phyloP scores from a whole-genome alignment of 1,284 basidiomycete genomes.

The Rhodotorula mucilaginosa region DNA sequence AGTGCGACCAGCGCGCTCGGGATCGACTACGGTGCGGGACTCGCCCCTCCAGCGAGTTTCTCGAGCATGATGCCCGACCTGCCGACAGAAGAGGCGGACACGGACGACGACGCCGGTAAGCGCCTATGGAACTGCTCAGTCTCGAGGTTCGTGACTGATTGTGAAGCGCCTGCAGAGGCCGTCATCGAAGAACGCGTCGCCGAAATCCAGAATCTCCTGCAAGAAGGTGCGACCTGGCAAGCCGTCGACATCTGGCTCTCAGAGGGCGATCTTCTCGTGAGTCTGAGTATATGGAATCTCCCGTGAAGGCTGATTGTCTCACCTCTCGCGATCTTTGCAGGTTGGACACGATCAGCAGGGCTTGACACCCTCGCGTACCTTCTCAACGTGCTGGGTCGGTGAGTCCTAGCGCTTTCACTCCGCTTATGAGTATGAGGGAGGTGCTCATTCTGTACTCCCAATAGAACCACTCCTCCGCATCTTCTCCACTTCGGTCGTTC shows the following conservation, averaged over 20 bases:
- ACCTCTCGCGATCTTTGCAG: background rate
- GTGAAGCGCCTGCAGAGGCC: constrained; percentile 6
- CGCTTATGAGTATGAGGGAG: too few species aligned
- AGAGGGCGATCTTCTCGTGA: constrained; percentile 26
- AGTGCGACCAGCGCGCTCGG: background rate
- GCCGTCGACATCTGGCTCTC: constrained; percentile 25
- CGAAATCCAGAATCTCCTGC: constrained; percentile 5
- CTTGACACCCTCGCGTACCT: constrained; percentile 11
- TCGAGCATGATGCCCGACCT: background rate
- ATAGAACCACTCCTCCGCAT: constrained; percentile 30
- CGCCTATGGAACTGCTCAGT: background rate
- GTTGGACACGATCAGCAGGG: constrained; percentile 5
- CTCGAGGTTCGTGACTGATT: background rate
- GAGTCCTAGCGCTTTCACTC: background rate
- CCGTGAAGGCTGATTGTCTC: too few species aligned
- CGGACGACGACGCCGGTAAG: constrained; percentile 1
- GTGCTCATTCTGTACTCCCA: background rate
- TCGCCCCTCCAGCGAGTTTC: background rate
- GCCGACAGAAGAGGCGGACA: background rate
- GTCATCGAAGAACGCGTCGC: constrained; percentile 2
- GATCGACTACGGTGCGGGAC: background rate
- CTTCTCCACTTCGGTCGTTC: constrained; percentile 5
- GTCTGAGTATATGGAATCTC: too few species aligned
- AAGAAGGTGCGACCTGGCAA: constrained; percentile 19
- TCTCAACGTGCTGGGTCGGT: constrained; percentile 27